Conservation (phyloP, 768 basidiomycete genomes). For the Lentinula lateritia region DNA sequence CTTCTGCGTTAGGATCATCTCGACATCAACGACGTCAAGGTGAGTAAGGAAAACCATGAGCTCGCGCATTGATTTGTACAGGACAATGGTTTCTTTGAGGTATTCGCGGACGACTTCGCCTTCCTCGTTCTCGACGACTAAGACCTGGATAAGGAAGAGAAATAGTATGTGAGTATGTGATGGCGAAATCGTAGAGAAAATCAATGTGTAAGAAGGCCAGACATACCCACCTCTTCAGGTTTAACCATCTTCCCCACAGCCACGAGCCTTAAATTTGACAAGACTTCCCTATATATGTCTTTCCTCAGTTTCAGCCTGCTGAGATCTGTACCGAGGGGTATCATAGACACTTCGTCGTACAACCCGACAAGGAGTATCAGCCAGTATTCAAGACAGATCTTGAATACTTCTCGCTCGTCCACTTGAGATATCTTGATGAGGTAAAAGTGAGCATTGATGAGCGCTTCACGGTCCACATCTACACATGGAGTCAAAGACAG, state of each 20-base stretch:
- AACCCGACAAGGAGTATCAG: constrained; percentile 66
- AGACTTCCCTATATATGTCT: constrained; percentile 67
- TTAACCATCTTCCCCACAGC: constrained; percentile 84
- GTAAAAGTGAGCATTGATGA: constrained; percentile 73
- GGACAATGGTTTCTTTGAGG: constrained; percentile 73
- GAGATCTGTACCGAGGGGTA: constrained; percentile 14
- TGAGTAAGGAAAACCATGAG: constrained; percentile 77
- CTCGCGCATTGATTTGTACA: constrained; percentile 80
- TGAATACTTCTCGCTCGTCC: constrained; percentile 79
- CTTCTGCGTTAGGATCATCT: constrained; percentile 74
- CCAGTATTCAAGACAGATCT: constrained; percentile 82
- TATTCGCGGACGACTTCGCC: constrained; percentile 82
- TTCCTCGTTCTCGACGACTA: constrained; percentile 80
- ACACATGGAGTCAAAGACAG: constrained; percentile 20
- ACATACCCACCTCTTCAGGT: constrained; percentile 60
- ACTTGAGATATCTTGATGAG: constrained; percentile 77
- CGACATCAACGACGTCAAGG: constrained; percentile 70
- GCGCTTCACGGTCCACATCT: constrained; percentile 56
- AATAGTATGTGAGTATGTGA: neutral
- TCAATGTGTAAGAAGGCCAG: no score
- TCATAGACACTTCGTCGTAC: constrained; percentile 71
- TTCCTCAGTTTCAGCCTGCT: neutral
- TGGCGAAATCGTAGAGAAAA: no score
- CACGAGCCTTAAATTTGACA: constrained; percentile 66
- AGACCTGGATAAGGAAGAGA: constrained; percentile 35